Evolutionary conservation across 2,329 filamentous ascomycete genomes (phyloP).

Genomic region (Cadophora sp.): DNA sequence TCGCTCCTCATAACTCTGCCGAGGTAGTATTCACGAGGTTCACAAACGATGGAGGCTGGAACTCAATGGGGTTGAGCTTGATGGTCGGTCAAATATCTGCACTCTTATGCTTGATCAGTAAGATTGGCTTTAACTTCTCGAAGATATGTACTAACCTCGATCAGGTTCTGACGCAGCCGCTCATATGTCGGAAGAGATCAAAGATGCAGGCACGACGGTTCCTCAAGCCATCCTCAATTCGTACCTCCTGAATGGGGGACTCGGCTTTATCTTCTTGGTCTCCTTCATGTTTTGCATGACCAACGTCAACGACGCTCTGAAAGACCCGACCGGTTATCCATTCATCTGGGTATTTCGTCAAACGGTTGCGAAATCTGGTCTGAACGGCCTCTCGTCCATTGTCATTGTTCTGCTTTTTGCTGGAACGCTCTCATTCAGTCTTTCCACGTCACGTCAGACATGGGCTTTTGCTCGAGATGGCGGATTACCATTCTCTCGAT

Average conservation of each 20-base stretch:
- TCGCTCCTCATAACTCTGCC: constrained; percentile 28
- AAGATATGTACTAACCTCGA: not conserved
- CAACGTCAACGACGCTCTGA: constrained; percentile 46
- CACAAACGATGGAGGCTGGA: constrained; percentile 44
- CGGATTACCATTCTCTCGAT: constrained; percentile 49
- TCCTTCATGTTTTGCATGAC: constrained; percentile 45
- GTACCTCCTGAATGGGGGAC: constrained; percentile 52
- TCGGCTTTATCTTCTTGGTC: constrained; percentile 49
- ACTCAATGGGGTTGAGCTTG: constrained; percentile 42
- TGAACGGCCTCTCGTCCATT: not conserved
- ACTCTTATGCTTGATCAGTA: constrained; percentile 17
- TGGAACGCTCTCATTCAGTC: constrained; percentile 47
- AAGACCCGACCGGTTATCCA: constrained; percentile 52
- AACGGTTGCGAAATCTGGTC: not conserved
- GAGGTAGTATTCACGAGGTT: constrained; percentile 32
- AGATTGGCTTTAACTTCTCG: not conserved
- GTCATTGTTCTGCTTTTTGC: constrained; percentile 46
- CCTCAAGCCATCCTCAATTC: constrained; percentile 55
- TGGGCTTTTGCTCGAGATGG: constrained; percentile 53
- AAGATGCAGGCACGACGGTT: constrained; percentile 52
- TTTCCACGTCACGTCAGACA: constrained; percentile 46
- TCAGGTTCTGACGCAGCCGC: constrained; percentile 38
- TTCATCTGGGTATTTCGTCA: constrained; percentile 51
- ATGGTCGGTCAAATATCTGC: constrained; percentile 48
- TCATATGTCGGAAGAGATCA: constrained; percentile 53